Evolutionary conservation across 768 basidiomycete genomes (phyloP).

Genomic region (Udeniomyces megalosporus): DNA sequence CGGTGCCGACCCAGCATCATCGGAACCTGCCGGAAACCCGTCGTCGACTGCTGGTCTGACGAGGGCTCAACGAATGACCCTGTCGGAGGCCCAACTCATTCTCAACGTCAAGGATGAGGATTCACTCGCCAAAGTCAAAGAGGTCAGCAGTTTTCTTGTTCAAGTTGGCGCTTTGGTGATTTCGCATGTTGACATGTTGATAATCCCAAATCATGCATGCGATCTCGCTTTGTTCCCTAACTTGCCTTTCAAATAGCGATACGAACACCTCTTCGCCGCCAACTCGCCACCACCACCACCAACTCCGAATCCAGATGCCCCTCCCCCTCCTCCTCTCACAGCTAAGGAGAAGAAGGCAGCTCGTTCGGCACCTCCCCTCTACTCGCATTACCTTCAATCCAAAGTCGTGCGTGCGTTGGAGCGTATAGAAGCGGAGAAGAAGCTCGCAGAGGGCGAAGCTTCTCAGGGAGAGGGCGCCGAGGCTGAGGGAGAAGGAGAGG

Average conservation of each 20-base stretch:
- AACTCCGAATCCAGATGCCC: slow-evolving; percentile 24
- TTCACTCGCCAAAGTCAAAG: slow-evolving; percentile 47
- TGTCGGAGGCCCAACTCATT: slow-evolving; percentile 88
- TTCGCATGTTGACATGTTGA: too few relatives aligned
- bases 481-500: not conserved
- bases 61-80: slow-evolving; percentile 72
- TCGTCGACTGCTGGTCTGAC: slow-evolving; percentile 57
- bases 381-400: slow-evolving; percentile 88
- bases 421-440: slow-evolving; percentile 77
- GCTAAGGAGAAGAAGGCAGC: slow-evolving; percentile 14
- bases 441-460: slow-evolving; percentile 13
- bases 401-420: slow-evolving; percentile 92
- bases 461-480: not conserved
- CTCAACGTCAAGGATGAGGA: slow-evolving; percentile 70
- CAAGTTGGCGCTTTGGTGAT: not conserved
- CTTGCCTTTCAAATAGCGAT: slow-evolving; percentile 47
- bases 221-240: too few relatives aligned
- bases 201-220: too few relatives aligned
- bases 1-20: slow-evolving; percentile 52
- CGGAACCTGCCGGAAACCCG: slow-evolving; percentile 44
- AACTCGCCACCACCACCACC: slow-evolving; percentile 57
- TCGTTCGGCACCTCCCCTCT: slow-evolving; percentile 19
- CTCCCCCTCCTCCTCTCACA: slow-evolving; percentile 5
- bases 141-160: slow-evolving; percentile 41
- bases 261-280: slow-evolving; percentile 80